A percentile compares a stretch with the other conserved stretches of the same genome.
Conservation (phyloP, 352 stramenopile species). For the Globisporangium heterothallicum region DNA sequence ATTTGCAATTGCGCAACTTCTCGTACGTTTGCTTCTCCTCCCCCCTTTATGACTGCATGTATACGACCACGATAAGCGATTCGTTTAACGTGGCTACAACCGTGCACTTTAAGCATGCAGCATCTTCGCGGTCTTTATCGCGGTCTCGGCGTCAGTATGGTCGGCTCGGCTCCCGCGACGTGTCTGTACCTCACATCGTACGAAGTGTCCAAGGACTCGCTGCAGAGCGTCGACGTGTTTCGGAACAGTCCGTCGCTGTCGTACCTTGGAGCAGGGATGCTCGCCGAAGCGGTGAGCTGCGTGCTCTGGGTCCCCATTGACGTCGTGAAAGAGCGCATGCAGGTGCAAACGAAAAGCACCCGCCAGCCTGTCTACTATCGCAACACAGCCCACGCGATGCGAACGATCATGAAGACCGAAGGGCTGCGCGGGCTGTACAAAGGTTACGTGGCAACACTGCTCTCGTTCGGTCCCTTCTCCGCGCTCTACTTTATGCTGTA, state of each 20-base stretch:
- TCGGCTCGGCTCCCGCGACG: constrained; percentile 93
- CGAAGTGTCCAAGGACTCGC: constrained; percentile 78
- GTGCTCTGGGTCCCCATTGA: constrained; percentile 99
- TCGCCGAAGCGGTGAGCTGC: constrained; percentile 84
- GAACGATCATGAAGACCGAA: constrained; percentile 89
- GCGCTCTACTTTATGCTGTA: constrained; percentile 98
- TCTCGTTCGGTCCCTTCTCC: constrained; percentile 97
- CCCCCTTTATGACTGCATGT: too few species aligned
- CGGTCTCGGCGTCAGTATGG: constrained; percentile 92
- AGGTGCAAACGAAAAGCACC: constrained; percentile 81
- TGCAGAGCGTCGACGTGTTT: constrained; percentile 39
- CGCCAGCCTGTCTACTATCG: constrained; percentile 78
- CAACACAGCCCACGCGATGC: constrained; percentile 86
- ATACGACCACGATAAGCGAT: too few species aligned
- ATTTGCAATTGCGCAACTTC: constrained; percentile 42
- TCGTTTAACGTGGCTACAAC: too few species aligned
- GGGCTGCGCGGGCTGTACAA: constrained; percentile 92
- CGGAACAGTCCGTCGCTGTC: constrained; percentile 46
- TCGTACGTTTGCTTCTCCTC: too few species aligned
- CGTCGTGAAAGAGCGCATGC: constrained; percentile 97
- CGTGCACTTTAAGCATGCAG: too few species aligned
- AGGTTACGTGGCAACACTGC: constrained; percentile 92
- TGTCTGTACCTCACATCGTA: constrained; percentile 97
- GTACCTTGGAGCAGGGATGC: constrained; percentile 67
- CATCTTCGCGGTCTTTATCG: constrained; percentile 90